A percentile compares a stretch with the other conserved stretches of the same genome.
Conservation (phyloP, 1,284 basidiomycete species). For the Apiotrichum montevideense region DNA sequence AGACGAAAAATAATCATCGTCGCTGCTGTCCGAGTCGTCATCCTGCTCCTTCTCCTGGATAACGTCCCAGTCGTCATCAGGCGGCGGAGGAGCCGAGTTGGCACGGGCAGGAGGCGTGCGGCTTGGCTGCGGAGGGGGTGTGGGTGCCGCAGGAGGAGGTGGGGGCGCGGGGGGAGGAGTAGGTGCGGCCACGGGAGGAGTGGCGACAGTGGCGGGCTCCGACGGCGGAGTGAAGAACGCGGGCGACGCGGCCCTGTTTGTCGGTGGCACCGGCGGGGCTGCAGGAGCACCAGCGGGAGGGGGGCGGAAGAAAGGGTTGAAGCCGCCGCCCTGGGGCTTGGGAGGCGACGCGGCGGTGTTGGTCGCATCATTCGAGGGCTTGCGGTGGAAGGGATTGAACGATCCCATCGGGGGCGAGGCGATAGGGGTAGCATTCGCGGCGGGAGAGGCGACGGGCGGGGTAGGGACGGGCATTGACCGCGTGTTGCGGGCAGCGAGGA, state of each 20-base stretch:
- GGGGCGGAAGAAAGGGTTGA: slow-evolving; percentile 51
- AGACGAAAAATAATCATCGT: slow-evolving; percentile 67
- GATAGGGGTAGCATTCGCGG: slow-evolving; percentile 5
- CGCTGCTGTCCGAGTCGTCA: slow-evolving; percentile 46
- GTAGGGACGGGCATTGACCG: slow-evolving; percentile 21
- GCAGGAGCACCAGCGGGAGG: slow-evolving; percentile 24
- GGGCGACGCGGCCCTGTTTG: slow-evolving; percentile 21
- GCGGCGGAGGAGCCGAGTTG: slow-evolving; percentile 48
- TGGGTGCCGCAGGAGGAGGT: slow-evolving; percentile 42
- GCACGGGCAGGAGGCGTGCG: slow-evolving; percentile 5
- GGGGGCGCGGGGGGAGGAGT: slow-evolving; percentile 35
- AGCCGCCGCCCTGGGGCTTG: slow-evolving; percentile 32
- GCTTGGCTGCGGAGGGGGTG: slow-evolving; percentile 26
- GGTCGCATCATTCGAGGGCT: slow-evolving; percentile 40
- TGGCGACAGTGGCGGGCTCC: slow-evolving; percentile 37
- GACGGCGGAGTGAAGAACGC: slow-evolving; percentile 24
- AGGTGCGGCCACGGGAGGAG: slow-evolving; percentile 34
- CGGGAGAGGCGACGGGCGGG: slow-evolving; percentile 19
- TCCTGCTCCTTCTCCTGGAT: slow-evolving; percentile 63
- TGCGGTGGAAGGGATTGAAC: slow-evolving; percentile 49
- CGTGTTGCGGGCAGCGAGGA: slow-evolving; percentile 44
- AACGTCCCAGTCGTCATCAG: slow-evolving; percentile 78
- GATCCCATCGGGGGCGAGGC: slow-evolving; percentile 22
- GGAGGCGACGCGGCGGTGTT: slow-evolving; percentile 25
- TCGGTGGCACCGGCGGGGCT: slow-evolving; percentile 20